Conservation (phyloP, 768 basidiomycete species). For the Clavaria fumosa region DNA sequence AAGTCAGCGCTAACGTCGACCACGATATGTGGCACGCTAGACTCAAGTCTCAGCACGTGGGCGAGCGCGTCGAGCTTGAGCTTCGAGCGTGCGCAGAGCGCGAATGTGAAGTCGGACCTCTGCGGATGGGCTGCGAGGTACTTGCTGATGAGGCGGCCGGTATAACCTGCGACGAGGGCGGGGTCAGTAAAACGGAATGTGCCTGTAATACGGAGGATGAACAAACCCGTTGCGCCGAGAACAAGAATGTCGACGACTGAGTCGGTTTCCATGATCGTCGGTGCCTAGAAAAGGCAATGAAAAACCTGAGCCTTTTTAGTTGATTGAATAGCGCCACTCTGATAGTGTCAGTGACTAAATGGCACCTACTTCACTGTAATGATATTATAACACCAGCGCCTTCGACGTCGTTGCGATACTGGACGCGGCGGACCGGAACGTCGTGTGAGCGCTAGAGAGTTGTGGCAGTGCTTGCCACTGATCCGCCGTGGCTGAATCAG, state of each 20-base stretch:
- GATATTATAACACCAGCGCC: too few species aligned
- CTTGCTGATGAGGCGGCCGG: slow-evolving; percentile 49
- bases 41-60: slow-evolving; percentile 28
- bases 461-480: too few species aligned
- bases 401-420: too few species aligned
- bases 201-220: slow-evolving; percentile 1
- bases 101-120: slow-evolving; percentile 42
- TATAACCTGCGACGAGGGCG: slow-evolving; percentile 41
- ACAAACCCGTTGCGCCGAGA: slow-evolving; percentile 48
- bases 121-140: slow-evolving; percentile 58
- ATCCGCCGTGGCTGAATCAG: too few species aligned
- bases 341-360: too few species aligned
- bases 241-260: slow-evolving; percentile 62
- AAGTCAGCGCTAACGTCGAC: slow-evolving; percentile 41
- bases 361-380: too few species aligned
- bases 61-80: slow-evolving; percentile 31
- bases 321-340: too few species aligned
- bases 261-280: too few species aligned
- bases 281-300: too few species aligned
- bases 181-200: not conserved
- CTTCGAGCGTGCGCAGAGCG: slow-evolving; percentile 51
- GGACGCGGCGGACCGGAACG: too few species aligned
- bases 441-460: too few species aligned
- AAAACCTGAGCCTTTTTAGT: too few species aligned
- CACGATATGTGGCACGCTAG: slow-evolving; percentile 29